Evolutionary conservation across 148 eudicot genomes (phyloP).

Genomic region (Vaccinium vitisidaea): DNA sequence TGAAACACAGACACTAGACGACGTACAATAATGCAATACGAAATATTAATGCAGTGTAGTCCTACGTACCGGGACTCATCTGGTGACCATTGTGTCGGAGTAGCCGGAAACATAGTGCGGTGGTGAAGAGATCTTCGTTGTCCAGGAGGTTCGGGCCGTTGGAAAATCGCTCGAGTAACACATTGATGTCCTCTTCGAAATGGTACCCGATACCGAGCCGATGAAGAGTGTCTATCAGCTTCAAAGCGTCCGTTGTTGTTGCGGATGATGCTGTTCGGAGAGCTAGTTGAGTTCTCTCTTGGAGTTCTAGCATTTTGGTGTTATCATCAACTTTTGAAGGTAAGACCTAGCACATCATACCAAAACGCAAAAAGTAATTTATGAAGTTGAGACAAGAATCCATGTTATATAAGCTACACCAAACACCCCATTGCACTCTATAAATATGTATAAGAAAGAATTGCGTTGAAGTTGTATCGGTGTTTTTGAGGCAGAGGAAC

Average conservation of each 20-base stretch:
- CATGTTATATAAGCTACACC: no score
- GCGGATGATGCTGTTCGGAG: not conserved
- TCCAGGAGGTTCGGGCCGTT: not conserved
- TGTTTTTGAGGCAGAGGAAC: no score
- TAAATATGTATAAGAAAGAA: no score
- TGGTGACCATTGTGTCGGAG: slow-evolving; percentile 9
- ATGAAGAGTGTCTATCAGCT: slow-evolving; percentile 17
- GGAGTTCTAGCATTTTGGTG: not conserved
- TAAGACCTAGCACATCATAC: not conserved
- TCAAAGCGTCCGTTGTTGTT: not conserved
- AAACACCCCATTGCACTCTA: no score
- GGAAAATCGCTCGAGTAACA: not conserved
- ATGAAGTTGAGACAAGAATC: no score
- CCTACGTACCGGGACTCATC: not conserved
- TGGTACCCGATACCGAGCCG: slow-evolving; percentile 5
- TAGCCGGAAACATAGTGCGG: slow-evolving; percentile 11
- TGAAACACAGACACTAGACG: not conserved
- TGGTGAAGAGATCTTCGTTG: slow-evolving; percentile 8
- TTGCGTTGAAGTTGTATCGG: no score
- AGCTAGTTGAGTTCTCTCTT: not conserved
- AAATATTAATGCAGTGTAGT: not conserved
- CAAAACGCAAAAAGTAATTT: no score
- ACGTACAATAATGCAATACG: not conserved
- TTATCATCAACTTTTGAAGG: not conserved
- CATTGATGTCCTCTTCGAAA: slow-evolving; percentile 8